A percentile compares a stretch with the other conserved stretches of the same genome.
These are phyloP conservation scores for Boletus holoroseus DNA, from an alignment of 1,284 basidiomycete species.

Conservation along the genomic window DNA sequence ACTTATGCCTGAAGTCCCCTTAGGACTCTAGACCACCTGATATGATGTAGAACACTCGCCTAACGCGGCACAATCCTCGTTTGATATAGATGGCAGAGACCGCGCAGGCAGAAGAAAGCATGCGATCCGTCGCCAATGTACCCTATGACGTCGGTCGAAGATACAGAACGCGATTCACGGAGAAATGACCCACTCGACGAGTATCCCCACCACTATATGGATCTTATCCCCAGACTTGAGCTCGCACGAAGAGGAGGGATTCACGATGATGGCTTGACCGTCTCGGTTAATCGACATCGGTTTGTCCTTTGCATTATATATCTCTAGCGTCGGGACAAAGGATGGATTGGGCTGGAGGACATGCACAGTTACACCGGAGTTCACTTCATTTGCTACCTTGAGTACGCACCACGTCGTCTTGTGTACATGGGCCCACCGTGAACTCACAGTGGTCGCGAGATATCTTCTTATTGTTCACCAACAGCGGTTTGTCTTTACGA, in stretches of 20 bases:
- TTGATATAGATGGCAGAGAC: slow-evolving; percentile 29
- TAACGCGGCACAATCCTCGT: slow-evolving; percentile 47
- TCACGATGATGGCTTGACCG: slow-evolving; percentile 27
- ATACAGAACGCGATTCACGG: neutral
- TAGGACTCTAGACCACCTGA: neutral
- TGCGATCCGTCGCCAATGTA: slow-evolving; percentile 49
- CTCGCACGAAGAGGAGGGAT: slow-evolving; percentile 30
- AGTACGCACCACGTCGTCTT: slow-evolving; percentile 49
- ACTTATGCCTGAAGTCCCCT: slow-evolving; percentile 42
- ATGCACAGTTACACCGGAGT: neutral
- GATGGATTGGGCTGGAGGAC: slow-evolving; percentile 37
- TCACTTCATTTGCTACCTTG: neutral
- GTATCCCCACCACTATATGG: slow-evolving; percentile 41
- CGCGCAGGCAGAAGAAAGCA: slow-evolving; percentile 42
- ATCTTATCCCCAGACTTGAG: slow-evolving; percentile 50
- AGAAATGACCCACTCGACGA: slow-evolving; percentile 39
- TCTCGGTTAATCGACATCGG: slow-evolving; percentile 37
- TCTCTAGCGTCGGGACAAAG: slow-evolving; percentile 38
- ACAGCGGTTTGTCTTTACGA: slow-evolving; percentile 46
- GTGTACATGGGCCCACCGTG: slow-evolving; percentile 44
- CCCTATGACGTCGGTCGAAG: slow-evolving; percentile 31
- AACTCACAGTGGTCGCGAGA: slow-evolving; percentile 56
- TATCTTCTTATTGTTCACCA: slow-evolving; percentile 55
- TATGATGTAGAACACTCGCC: slow-evolving; percentile 37
- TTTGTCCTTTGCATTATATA: slow-evolving; percentile 46